Conservation (phyloP, 139 green algal species). For the Penium margaritaceum region DNA sequence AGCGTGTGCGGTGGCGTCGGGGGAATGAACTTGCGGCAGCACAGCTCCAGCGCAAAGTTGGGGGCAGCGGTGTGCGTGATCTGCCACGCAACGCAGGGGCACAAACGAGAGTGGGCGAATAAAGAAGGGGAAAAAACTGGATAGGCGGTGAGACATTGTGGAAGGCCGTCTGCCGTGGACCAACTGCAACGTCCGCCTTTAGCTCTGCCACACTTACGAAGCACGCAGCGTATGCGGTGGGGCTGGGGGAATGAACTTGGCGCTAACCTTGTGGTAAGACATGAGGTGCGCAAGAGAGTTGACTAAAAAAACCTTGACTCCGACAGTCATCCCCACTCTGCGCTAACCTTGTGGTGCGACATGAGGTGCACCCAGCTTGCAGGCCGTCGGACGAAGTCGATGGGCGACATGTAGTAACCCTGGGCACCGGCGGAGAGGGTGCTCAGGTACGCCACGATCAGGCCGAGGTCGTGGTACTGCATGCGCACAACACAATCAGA, state of each 20-base stretch:
- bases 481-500: neutral
- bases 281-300: too few relatives aligned
- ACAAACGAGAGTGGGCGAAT: neutral
- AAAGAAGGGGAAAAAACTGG: neutral
- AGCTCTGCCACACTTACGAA: neutral
- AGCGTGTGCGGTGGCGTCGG: neutral
- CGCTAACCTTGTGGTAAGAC: too few relatives aligned
- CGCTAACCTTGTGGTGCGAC: slow-evolving; percentile 14
- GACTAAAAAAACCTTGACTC: neutral
- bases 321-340: neutral
- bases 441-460: slow-evolving; percentile 40
- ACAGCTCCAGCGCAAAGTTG: slow-evolving; percentile 38
- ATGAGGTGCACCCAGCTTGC: slow-evolving; percentile 28
- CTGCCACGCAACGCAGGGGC: neutral
- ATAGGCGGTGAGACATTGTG: neutral
- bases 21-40: slow-evolving; percentile 4
- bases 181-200: neutral
- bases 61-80: slow-evolving; percentile 38
- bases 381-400: slow-evolving; percentile 31
- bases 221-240: neutral
- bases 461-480: slow-evolving; percentile 55
- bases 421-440: slow-evolving; percentile 1
- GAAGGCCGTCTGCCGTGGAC: neutral
- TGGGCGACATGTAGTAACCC: slow-evolving; percentile 29
- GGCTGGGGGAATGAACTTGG: neutral